Conservation (phyloP, 805 yeast genomes). For the Pichia pseudocactophila region DNA sequence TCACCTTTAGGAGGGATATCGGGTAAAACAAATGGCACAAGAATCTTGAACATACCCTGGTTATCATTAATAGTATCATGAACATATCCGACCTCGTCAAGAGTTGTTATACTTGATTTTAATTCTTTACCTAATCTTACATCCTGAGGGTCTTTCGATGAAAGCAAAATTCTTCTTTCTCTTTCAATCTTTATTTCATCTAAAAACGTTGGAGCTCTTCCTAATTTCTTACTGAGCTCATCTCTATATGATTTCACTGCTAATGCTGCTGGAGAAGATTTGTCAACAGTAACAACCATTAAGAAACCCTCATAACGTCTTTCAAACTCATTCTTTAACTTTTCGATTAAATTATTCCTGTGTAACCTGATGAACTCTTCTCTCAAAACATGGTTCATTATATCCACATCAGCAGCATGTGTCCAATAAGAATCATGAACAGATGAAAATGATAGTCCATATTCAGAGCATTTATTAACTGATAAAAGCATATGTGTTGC, state of each 20-base stretch:
- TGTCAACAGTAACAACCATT: slow-evolving; percentile 48
- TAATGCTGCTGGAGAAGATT: slow-evolving; percentile 40
- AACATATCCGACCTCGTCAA: slow-evolving; percentile 24
- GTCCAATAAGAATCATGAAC: slow-evolving; percentile 99
- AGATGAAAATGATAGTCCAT: slow-evolving; percentile 71
- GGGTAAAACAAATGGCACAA: slow-evolving; percentile 66
- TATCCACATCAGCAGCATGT: slow-evolving; percentile 76
- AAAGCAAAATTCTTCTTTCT: slow-evolving; percentile 46
- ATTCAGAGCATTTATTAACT: slow-evolving; percentile 64
- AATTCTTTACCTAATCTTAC: slow-evolving; percentile 42
- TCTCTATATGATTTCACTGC: slow-evolving; percentile 42
- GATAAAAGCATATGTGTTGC: slow-evolving; percentile 95
- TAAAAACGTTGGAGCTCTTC: slow-evolving; percentile 48
- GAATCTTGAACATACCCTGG: slow-evolving; percentile 30
- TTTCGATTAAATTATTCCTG: slow-evolving; percentile 58
- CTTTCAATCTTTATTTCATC: slow-evolving; percentile 73
- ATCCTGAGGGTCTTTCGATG: slow-evolving; percentile 42
- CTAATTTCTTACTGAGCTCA: slow-evolving; percentile 38
- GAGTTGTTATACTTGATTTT: slow-evolving; percentile 63
- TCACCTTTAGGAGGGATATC: slow-evolving; percentile 71
- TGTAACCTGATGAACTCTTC: slow-evolving; percentile 75
- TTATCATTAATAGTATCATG: slow-evolving; percentile 15
- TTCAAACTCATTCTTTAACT: slow-evolving; percentile 70
- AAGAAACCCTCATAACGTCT: slow-evolving; percentile 68
- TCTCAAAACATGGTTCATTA: slow-evolving; percentile 62